Evolutionary conservation across 352 stramenopile species (phyloP).

Genomic region (Phytophthora fragariae): DNA sequence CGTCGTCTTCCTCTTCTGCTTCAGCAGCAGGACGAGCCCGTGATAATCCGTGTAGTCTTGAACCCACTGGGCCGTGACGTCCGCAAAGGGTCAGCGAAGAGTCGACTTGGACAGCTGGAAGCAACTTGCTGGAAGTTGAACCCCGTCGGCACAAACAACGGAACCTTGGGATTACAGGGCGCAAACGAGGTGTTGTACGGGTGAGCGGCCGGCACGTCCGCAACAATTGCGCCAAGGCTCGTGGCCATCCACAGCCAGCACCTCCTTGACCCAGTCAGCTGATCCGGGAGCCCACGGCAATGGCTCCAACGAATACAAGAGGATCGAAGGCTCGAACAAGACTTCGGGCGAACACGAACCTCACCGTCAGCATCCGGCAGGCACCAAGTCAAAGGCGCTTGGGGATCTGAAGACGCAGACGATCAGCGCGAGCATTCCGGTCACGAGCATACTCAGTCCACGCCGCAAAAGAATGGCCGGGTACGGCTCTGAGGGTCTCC

Average conservation of each 20-base stretch:
- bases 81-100: background rate
- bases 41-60: too few relatives aligned
- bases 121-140: background rate
- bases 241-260: background rate
- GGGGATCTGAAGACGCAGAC: background rate
- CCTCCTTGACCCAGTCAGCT: background rate
- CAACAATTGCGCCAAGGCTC: conserved; percentile 9
- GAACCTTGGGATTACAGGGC: background rate
- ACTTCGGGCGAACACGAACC: background rate
- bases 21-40: too few relatives aligned
- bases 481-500: background rate
- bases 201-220: background rate
- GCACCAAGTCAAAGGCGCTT: background rate
- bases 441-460: background rate
- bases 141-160: background rate
- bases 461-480: background rate
- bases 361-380: background rate
- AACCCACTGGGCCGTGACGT: background rate
- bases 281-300: background rate
- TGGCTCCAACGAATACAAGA: conserved; percentile 1
- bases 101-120: background rate
- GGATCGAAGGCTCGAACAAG: background rate
- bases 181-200: conserved; percentile 1
- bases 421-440: background rate
- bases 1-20: too few relatives aligned